These are phyloP conservation scores for Ogataea pilisensis DNA, from an alignment of 805 yeast genomes.

Conservation along the genomic window DNA sequence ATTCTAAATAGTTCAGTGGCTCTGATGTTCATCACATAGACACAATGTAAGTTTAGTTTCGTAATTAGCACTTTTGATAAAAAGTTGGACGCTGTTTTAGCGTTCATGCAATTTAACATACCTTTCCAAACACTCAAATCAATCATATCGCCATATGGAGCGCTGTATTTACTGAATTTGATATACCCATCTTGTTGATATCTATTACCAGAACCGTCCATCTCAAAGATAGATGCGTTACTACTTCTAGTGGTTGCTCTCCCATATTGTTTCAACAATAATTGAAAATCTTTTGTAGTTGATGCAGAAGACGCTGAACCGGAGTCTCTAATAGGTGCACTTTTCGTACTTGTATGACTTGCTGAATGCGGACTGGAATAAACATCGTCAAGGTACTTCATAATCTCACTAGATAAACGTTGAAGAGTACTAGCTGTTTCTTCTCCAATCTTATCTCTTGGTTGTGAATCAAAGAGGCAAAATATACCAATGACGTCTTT, in stretches of 20 bases:
- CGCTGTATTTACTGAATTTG: conserved; percentile 34
- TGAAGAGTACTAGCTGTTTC: conserved; percentile 34
- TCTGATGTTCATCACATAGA: conserved; percentile 48
- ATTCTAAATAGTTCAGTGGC: conserved; percentile 44
- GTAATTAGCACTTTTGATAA: conserved; percentile 37
- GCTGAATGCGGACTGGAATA: conserved; percentile 16
- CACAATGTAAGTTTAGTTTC: conserved; percentile 37
- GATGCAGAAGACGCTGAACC: conserved; percentile 4
- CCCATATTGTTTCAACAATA: conserved; percentile 42
- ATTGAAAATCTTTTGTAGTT: too few species aligned
- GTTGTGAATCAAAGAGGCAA: conserved; percentile 50
- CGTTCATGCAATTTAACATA: conserved; percentile 34
- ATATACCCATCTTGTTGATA: conserved; percentile 47
- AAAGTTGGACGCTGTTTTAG: conserved; percentile 40
- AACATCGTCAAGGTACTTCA: conserved; percentile 36
- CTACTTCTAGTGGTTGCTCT: conserved; percentile 48
- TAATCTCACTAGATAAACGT: conserved; percentile 37
- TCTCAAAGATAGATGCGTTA: conserved; percentile 46
- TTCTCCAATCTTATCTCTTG: conserved; percentile 36
- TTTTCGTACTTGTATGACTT: not conserved
- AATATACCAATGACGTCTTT: conserved; percentile 52
- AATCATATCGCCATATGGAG: conserved; percentile 24
- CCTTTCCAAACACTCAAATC: conserved; percentile 35
- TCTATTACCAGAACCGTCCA: conserved; percentile 63
- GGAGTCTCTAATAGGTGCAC: not conserved